A percentile compares a stretch with the other conserved stretches of the same genome.
phyloP scores from a whole-genome alignment of 169 alveolate genomes.

The Cryptosporidium ubiquitum region DNA sequence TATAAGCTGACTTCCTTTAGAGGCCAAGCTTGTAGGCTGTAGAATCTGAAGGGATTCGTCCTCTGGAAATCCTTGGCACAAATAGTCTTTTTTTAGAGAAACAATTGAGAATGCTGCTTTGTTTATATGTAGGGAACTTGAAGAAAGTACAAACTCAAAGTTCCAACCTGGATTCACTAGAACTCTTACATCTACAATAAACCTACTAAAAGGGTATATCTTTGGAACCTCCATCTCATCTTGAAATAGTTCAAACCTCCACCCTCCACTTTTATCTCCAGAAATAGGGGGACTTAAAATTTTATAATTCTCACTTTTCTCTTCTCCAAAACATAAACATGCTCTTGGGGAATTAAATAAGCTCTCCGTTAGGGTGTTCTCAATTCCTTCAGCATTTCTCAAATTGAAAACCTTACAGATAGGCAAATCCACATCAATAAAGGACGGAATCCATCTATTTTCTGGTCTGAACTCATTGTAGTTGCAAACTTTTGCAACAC shows the following conservation, averaged over 20 bases:
- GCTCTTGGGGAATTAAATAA: neutral
- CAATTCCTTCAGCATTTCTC: neutral
- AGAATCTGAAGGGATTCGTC: slow-evolving; percentile 28
- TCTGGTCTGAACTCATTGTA: slow-evolving; percentile 1
- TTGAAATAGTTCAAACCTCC: slow-evolving; percentile 21
- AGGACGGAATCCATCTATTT: slow-evolving; percentile 33
- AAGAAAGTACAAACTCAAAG: slow-evolving; percentile 25
- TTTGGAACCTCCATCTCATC: slow-evolving; percentile 13
- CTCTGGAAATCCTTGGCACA: slow-evolving; percentile 64
- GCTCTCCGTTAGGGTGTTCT: neutral
- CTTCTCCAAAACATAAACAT: neutral
- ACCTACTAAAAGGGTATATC: slow-evolving; percentile 34
- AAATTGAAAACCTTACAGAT: neutral
- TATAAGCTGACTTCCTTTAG: neutral
- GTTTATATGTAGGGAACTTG: neutral
- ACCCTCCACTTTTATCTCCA: slow-evolving; percentile 20
- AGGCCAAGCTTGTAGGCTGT: neutral
- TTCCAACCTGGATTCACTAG: slow-evolving; percentile 66
- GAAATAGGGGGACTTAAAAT: slow-evolving; percentile 21
- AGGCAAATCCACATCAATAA: slow-evolving; percentile 45
- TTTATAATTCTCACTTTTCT: neutral
- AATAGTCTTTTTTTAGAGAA: slow-evolving; percentile 38
- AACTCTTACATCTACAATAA: slow-evolving; percentile 49
- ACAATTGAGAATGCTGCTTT: slow-evolving; percentile 13
- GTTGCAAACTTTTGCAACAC: neutral